Conservation (phyloP, 2,329 filamentous ascomycete genomes). For the Pseudogymnoascus sp. region DNA sequence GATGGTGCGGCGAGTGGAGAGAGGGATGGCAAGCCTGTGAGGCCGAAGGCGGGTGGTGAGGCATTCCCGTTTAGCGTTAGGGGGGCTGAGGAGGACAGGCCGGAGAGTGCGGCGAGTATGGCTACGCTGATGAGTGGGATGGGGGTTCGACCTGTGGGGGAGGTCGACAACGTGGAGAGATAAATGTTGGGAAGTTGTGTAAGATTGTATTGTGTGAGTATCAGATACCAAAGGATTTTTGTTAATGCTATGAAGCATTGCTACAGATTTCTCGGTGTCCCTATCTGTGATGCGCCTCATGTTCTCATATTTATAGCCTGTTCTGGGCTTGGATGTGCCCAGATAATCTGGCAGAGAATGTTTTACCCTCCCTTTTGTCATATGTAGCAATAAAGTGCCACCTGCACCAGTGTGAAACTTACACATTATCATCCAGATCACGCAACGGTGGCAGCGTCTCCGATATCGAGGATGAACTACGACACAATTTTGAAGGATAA, state of each 20-base stretch:
- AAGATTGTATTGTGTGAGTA: not conserved
- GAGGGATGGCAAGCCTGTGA: conserved; percentile 26
- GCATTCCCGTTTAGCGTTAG: conserved; percentile 65
- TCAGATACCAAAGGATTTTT: not conserved
- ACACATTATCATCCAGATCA: too few species aligned
- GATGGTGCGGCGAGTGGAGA: not conserved
- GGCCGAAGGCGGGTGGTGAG: conserved; percentile 59
- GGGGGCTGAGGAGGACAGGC: conserved; percentile 20
- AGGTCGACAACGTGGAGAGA: not conserved
- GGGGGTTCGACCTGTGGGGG: conserved; percentile 16
- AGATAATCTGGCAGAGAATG: not conserved
- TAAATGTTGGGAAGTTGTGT: not conserved
- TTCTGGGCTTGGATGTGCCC: not conserved
- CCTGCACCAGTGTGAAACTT: too few species aligned
- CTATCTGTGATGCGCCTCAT: too few species aligned
- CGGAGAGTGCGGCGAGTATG: conserved; percentile 59
- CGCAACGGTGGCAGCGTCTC: too few species aligned
- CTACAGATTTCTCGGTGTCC: not conserved
- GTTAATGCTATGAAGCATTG: not conserved
- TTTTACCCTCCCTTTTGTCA: too few species aligned
- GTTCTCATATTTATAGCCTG: not conserved
- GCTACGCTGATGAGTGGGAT: conserved; percentile 46
- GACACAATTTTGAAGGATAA: too few species aligned
- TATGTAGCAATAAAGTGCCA: too few species aligned
- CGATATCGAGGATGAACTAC: too few species aligned